These are phyloP conservation scores for Colletotrichum salicis DNA, from an alignment of 2,329 filamentous ascomycete genomes.

Conservation along the genomic window DNA sequence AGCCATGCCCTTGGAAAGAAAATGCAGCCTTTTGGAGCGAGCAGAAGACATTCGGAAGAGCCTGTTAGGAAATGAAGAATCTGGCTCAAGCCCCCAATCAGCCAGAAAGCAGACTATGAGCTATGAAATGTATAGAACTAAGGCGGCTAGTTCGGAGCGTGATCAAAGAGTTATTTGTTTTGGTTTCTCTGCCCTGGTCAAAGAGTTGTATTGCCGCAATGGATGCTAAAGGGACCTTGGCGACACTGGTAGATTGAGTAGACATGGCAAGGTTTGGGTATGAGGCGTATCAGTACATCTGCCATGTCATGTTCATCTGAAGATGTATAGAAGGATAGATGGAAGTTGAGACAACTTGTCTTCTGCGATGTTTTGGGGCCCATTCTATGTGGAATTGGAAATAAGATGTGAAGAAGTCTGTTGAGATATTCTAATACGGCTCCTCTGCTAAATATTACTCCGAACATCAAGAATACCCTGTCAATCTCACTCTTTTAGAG, in stretches of 20 bases:
- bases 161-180: too few species aligned
- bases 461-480: too few species aligned
- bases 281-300: neutral
- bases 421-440: too few species aligned
- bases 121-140: neutral
- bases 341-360: too few species aligned
- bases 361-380: too few species aligned
- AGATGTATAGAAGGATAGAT: too few species aligned
- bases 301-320: neutral
- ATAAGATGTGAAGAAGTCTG: too few species aligned
- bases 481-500: too few species aligned
- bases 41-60: neutral
- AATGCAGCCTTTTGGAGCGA: neutral
- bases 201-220: neutral
- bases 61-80: neutral
- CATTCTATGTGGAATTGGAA: too few species aligned
- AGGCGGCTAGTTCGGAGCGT: neutral
- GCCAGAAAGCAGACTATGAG: neutral
- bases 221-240: neutral
- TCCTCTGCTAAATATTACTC: too few species aligned
- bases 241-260: neutral
- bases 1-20: neutral
- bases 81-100: too few species aligned
- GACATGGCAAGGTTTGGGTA: neutral
- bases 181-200: too few species aligned